phyloP scores from a whole-genome alignment of 106 monocot species.

The Cymbidium sinense region DNA sequence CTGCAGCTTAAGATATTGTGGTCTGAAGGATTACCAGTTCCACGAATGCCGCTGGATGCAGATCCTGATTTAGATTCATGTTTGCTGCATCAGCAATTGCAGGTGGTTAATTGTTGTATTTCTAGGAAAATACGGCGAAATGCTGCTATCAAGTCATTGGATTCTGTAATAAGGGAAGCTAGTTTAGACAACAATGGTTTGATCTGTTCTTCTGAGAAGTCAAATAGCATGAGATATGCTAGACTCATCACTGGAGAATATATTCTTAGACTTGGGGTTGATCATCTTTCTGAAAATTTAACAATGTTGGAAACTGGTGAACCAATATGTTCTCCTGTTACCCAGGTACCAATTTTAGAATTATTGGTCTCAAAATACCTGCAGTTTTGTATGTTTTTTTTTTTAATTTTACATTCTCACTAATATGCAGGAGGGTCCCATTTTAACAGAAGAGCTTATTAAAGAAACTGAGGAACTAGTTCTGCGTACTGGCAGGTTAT shows the following conservation, averaged over 20 bases:
- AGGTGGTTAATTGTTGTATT: conserved; percentile 92
- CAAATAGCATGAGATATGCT: conserved; percentile 37
- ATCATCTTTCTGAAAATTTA: conserved; percentile 53
- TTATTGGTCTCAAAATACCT: background rate
- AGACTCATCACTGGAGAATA: conserved; percentile 47
- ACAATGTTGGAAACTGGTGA: conserved; percentile 87
- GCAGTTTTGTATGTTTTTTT: background rate
- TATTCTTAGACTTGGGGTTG: conserved; percentile 77
- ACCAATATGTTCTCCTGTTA: conserved; percentile 67
- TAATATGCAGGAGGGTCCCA: conserved; percentile 67
- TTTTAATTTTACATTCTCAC: conserved; percentile 3
- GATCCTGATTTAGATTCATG: conserved; percentile 78
- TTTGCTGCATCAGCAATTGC: conserved; percentile 76
- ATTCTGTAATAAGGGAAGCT: conserved; percentile 34
- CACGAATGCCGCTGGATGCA: conserved; percentile 69
- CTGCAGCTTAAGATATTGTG: conserved; percentile 76
- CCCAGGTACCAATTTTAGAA: conserved; percentile 44
- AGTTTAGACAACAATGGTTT: conserved; percentile 11
- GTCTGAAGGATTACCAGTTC: conserved; percentile 68
- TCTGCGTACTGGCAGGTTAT: conserved; percentile 82
- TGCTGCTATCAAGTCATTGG: conserved; percentile 42
- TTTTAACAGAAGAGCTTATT: conserved; percentile 87
- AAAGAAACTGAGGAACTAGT: conserved; percentile 88
- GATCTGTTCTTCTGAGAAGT: conserved; percentile 1
- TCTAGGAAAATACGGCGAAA: conserved; percentile 46